A percentile compares a stretch with the other conserved stretches of the same genome.
These are phyloP conservation scores for Immersiporthe knoxdaviesiana DNA, from an alignment of 2,329 filamentous ascomycete species.

Conservation along the genomic window DNA sequence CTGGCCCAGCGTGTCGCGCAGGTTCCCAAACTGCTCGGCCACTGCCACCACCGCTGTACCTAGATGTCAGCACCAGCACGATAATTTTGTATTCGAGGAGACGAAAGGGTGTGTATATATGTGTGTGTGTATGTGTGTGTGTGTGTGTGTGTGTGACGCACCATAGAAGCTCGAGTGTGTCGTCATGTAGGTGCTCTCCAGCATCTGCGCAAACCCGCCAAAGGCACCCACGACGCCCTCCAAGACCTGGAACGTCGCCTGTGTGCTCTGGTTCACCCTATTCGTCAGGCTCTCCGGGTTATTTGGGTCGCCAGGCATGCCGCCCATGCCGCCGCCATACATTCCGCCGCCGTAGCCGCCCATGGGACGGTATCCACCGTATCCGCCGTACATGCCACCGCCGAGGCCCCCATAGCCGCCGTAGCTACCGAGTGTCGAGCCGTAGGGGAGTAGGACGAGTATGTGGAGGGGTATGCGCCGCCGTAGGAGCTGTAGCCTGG, in stretches of 20 bases:
- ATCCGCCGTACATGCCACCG: slow-evolving; percentile 45
- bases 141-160: slow-evolving; percentile 52
- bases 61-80: slow-evolving; percentile 26
- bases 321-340: slow-evolving; percentile 45
- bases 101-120: no score
- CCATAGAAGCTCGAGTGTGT: slow-evolving; percentile 98
- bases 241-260: slow-evolving; percentile 97
- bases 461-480: slow-evolving; percentile 41
- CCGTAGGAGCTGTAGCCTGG: slow-evolving; percentile 43
- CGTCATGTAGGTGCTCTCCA: slow-evolving; percentile 99
- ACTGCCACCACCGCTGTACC: slow-evolving; percentile 90
- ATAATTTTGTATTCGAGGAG: neutral
- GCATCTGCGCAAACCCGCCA: slow-evolving; percentile 97
- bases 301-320: slow-evolving; percentile 66
- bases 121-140: neutral
- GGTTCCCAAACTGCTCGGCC: slow-evolving; percentile 92
- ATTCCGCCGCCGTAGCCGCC: slow-evolving; percentile 46
- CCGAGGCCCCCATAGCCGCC: slow-evolving; percentile 45
- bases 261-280: slow-evolving; percentile 91
- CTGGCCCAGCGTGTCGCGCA: slow-evolving; percentile 90
- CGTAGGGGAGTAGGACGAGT: slow-evolving; percentile 48
- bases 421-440: slow-evolving; percentile 46
- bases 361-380: slow-evolving; percentile 44
- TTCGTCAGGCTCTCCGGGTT: slow-evolving; percentile 95
- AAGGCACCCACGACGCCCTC: slow-evolving; percentile 97